phyloP scores from a whole-genome alignment of 495 filamentous ascomycete species.

The Penicillium riverlandense region DNA sequence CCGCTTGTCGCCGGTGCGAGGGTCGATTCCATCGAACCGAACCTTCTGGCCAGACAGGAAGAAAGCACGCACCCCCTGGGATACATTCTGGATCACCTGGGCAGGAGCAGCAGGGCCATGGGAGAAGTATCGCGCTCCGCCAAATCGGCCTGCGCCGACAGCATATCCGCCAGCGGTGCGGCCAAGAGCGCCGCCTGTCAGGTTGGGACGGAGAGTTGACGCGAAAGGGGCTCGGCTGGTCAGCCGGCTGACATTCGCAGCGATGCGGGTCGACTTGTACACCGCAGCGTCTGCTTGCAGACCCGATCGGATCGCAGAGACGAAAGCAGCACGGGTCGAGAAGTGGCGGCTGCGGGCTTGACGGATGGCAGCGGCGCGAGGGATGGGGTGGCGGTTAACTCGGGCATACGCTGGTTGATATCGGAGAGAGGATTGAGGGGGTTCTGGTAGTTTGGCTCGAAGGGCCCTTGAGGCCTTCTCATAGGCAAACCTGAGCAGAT shows the following conservation, averaged over 20 bases:
- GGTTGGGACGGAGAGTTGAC: conserved; percentile 80
- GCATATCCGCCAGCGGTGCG: conserved; percentile 84
- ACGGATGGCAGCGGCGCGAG: conserved; percentile 62
- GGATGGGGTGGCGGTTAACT: conserved; percentile 59
- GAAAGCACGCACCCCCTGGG: conserved; percentile 82
- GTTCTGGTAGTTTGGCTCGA: conserved; percentile 52
- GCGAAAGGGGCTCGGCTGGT: conserved; percentile 80
- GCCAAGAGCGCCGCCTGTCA: conserved; percentile 81
- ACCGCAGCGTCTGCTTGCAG: conserved; percentile 54
- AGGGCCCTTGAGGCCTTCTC: conserved; percentile 56
- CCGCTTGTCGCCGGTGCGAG: conserved; percentile 63
- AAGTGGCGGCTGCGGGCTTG: conserved; percentile 69
- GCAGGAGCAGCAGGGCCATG: conserved; percentile 78
- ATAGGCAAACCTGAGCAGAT: conserved; percentile 49
- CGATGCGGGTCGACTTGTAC: conserved; percentile 59
- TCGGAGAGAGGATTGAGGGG: conserved; percentile 34
- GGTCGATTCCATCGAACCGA: conserved; percentile 67
- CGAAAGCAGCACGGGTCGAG: conserved; percentile 61
- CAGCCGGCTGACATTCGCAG: conserved; percentile 56
- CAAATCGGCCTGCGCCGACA: conserved; percentile 59
- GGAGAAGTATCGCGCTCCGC: conserved; percentile 79
- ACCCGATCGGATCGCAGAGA: conserved; percentile 44
- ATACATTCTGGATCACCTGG: conserved; percentile 92
- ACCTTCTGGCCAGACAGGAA: conserved; percentile 80
- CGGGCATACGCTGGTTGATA: conserved; percentile 49